Evolutionary conservation across 1,284 basidiomycete species (phyloP), one percentile per base, ranked within the genome.

Genomic region (Puccinia triticina): DNA sequence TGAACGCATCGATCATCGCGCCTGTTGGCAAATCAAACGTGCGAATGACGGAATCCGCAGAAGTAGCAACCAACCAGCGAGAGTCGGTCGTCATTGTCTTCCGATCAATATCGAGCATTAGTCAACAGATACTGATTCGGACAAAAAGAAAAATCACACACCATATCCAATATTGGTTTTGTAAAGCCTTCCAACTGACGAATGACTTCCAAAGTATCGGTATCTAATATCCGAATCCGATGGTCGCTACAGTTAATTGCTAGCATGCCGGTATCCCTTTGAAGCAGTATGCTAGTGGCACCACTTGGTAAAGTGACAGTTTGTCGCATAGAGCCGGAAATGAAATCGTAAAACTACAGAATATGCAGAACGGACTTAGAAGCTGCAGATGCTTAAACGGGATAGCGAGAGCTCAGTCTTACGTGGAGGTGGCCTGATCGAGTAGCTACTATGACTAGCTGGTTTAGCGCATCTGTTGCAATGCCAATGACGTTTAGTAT

Each of bases 21-120:
- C 95, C 94, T 14, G 95, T 95, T 0, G 97, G 96, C 29, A 99
- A 91, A 87, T 99, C 97, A 86, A 95, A 99, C 0, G 97, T 99
- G 67, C 97, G 92, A 84, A 99, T 93, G 72, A 93, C 90, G 0
- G 93, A 94, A 87, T 99, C 97, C 77, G 96, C 89, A 16, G 95
- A 95, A 1, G 94, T 92, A 0, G 92, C 89, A 55, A 98, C 90
- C 57, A 99, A 89, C 96, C 96, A 98, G 83, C 96, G 90, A 2
- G 94, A 96, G 87, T 98, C 95, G 1, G 94, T 91, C 10, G 96
- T 97, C 87, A 98, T 97, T 0, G 93, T 90, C 94, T 95, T 84
- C 21, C 55, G 16, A 69, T n/a, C 34, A 16, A 48, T 18, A n/a
- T 5, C 34, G 57, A 69, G n/a, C 53, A 16, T 18, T 23, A 66